Evolutionary conservation across 2,329 filamentous ascomycete species (phyloP), one percentile per base, ranked within the genome.

Genomic region (Sporothrix brasiliensis): DNA sequence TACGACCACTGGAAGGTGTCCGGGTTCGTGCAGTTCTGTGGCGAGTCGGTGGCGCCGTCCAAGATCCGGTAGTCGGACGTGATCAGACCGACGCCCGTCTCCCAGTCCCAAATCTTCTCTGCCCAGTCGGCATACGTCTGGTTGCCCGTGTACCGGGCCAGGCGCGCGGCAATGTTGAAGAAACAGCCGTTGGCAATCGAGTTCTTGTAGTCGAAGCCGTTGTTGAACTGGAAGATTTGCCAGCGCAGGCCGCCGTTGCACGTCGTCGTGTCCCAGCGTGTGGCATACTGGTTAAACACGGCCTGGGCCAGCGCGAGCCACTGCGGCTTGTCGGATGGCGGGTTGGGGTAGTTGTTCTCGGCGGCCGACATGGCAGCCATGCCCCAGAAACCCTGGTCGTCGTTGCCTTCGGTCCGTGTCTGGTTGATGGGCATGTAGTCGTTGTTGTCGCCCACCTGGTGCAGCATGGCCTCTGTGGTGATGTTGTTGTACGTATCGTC

Each of bases 351-450:
- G 73, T 88, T 89, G 75, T 89, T 87, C 79, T 96, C 92, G 50
- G 91, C 90, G 2, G 92, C 92, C 11, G 87, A 86, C 84, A 96
- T 91, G 72, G 90, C 91, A 0, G 92, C 88, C 83, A 95, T 86
- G n/a, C 87, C 91, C 92, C 92, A 96, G 80, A 95, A 94, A 6
- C 91, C 89, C 78, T 92, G 91, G 75, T 92, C 91, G 73, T 93
- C 91, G 79, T 92, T 92, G 73, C 90, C 90, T 72, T 85, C 79
- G 1, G 84, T 85, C 63, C 81, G 79, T 7, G 87, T 88, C 78
- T 89, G 88, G 78, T 90, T 90, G n/a, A 78, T 76, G 3, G 90
- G 90, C 88, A 91, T 89, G 77, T 84, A 91, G 77, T 91, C 86
- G 14, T 78, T 76, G 72, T 87, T 83, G n/a, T 83, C 79, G 52